Evolutionary conservation across 1,139 yeast genomes (phyloP).

Genomic region (Scheffersomyces illinoinensis): DNA sequence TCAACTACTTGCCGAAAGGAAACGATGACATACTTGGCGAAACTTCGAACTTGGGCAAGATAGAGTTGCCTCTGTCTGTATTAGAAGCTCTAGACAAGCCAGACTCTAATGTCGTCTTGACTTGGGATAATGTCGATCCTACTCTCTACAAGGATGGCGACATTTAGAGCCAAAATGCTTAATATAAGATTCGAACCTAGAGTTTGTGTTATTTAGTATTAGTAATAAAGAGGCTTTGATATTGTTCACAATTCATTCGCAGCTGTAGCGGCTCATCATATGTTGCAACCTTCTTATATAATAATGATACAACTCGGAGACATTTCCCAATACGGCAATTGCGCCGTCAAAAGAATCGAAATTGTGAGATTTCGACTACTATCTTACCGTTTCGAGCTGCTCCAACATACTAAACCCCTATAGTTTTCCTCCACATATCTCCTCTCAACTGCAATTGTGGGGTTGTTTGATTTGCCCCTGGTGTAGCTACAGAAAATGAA

Average conservation of each 20-base stretch:
- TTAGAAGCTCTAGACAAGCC: slow-evolving; percentile 35
- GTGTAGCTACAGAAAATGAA: not conserved
- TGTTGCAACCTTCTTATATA: not conserved
- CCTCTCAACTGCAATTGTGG: not conserved
- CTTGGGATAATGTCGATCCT: slow-evolving; percentile 33
- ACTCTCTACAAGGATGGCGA: slow-evolving; percentile 18
- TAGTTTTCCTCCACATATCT: too few relatives aligned
- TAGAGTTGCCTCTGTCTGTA: slow-evolving; percentile 34
- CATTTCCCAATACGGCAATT: too few relatives aligned
- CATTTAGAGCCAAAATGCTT: not conserved
- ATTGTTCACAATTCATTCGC: not conserved
- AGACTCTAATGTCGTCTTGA: slow-evolving; percentile 29
- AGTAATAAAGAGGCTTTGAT: not conserved
- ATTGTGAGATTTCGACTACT: not conserved
- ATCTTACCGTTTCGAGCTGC: too few relatives aligned
- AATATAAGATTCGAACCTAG: not conserved
- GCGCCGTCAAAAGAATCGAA: too few relatives aligned
- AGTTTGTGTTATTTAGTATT: not conserved
- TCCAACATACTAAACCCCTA: too few relatives aligned
- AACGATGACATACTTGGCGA: slow-evolving; percentile 19
- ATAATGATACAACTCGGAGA: not conserved
- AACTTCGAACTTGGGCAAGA: slow-evolving; percentile 26
- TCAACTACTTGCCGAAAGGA: slow-evolving; percentile 32
- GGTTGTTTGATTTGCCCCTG: not conserved
- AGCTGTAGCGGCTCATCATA: not conserved